Evolutionary conservation across 108 stramenopile species (phyloP).

Genomic region (Hondaea fermentalgiana): DNA sequence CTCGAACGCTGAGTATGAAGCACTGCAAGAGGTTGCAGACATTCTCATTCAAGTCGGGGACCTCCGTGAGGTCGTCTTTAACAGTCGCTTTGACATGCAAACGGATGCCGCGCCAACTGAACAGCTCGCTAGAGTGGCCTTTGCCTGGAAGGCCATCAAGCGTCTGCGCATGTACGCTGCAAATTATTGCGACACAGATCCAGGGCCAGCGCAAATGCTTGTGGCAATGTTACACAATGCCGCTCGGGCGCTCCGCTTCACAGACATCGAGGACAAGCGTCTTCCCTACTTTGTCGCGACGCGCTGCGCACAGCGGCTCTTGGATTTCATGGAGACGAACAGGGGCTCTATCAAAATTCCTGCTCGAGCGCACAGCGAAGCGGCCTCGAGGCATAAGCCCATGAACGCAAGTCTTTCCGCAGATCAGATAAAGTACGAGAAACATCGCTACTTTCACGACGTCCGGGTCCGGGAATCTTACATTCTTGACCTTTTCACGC

Average conservation of each 20-base stretch:
- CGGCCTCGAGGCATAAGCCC: not conserved
- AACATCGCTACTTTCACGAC: not conserved
- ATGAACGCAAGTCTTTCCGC: not conserved
- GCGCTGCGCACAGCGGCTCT: not conserved
- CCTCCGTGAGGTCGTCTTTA: not conserved
- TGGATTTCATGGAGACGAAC: not conserved
- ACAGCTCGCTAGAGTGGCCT: not conserved
- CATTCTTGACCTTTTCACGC: not conserved
- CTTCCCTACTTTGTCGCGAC: not conserved
- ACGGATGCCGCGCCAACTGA: not conserved
- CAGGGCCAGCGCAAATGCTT: not conserved
- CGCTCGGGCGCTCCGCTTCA: not conserved
- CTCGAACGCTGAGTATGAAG: not conserved
- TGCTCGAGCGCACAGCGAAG: not conserved
- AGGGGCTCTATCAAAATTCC: not conserved
- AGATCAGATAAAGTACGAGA: not conserved
- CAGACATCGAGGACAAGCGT: not conserved
- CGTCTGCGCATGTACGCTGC: not conserved
- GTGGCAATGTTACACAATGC: not conserved
- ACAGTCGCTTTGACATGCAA: not conserved
- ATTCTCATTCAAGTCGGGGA: not conserved
- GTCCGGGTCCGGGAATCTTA: not conserved
- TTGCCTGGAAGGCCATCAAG: not conserved
- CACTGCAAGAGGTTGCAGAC: not conserved
- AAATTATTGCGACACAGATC: not conserved